Conservation (phyloP, 2,329 filamentous ascomycete species). For the Phaeophleospora eucalypticola region DNA sequence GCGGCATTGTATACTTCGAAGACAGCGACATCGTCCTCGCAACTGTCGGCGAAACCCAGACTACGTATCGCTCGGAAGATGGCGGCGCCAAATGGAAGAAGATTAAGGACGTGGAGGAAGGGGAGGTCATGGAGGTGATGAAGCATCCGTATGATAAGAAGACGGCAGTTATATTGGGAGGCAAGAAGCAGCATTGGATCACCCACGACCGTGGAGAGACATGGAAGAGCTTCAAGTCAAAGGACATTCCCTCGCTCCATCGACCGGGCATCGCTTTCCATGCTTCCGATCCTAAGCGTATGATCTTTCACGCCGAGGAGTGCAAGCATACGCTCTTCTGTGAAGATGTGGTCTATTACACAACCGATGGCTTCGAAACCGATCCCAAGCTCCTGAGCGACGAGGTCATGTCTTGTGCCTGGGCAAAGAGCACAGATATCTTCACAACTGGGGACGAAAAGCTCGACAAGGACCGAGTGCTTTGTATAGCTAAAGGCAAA, state of each 20-base stretch:
- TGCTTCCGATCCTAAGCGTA: slow-evolving; percentile 74
- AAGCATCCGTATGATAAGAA: slow-evolving; percentile 75
- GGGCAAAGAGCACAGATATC: slow-evolving; percentile 72
- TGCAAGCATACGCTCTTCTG: slow-evolving; percentile 38
- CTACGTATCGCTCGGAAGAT: slow-evolving; percentile 73
- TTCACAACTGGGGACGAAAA: slow-evolving; percentile 68
- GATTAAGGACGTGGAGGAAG: slow-evolving; percentile 61
- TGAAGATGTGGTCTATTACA: slow-evolving; percentile 62
- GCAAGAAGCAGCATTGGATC: slow-evolving; percentile 66
- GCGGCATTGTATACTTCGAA: slow-evolving; percentile 81
- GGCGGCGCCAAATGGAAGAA: slow-evolving; percentile 73
- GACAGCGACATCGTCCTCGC: slow-evolving; percentile 79
- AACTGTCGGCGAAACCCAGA: slow-evolving; percentile 60
- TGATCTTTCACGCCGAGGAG: slow-evolving; percentile 65
- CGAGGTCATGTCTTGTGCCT: slow-evolving; percentile 73
- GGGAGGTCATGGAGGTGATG: slow-evolving; percentile 58
- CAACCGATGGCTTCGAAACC: slow-evolving; percentile 76
- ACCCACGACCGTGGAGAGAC: slow-evolving; percentile 77
- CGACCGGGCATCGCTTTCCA: slow-evolving; percentile 68
- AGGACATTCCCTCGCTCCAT: slow-evolving; percentile 54
- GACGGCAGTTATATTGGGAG: slow-evolving; percentile 75
- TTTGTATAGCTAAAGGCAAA: slow-evolving; percentile 75
- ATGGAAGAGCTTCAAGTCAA: slow-evolving; percentile 71
- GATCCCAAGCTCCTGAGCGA: slow-evolving; percentile 61
- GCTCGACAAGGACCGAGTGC: slow-evolving; percentile 63